phyloP scores from a whole-genome alignment of 2,329 filamentous ascomycete genomes.

The Penicillium polonicum region DNA sequence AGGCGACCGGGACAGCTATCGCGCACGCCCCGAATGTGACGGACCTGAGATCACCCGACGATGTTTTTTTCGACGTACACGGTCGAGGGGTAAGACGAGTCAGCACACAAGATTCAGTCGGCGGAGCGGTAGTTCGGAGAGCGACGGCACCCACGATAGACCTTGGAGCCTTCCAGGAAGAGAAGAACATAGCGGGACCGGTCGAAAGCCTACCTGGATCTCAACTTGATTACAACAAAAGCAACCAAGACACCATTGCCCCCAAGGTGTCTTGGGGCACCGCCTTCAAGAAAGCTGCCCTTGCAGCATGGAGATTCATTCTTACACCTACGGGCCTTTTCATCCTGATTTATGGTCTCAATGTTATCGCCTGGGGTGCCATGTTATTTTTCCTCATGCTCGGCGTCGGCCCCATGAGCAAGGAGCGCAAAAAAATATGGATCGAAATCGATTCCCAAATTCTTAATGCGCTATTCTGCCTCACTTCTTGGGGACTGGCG shows the following conservation, averaged over 20 bases:
- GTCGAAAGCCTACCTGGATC: not conserved
- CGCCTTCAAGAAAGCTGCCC: not conserved
- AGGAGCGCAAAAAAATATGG: not conserved
- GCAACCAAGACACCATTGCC: not conserved
- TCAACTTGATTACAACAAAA: no score
- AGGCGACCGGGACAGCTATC: not conserved
- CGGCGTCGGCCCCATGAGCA: not conserved
- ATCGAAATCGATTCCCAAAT: slow-evolving; percentile 5
- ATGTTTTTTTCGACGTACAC: not conserved
- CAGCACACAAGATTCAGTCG: not conserved
- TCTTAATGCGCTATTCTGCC: not conserved
- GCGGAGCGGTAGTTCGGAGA: not conserved
- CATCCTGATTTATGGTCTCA: slow-evolving; percentile 1
- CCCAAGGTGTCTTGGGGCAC: not conserved
- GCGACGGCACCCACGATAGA: not conserved
- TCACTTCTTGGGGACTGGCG: not conserved
- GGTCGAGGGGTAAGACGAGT: not conserved
- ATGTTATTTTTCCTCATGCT: not conserved
- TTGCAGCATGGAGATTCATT: not conserved
- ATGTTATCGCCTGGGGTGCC: slow-evolving; percentile 4
- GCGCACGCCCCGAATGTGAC: not conserved
- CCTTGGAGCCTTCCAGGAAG: not conserved
- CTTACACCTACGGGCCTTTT: not conserved
- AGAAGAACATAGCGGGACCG: not conserved
- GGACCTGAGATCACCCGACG: not conserved